Percentiles rank a stretch among this genome's conserved stretches.
Conservation (phyloP, 768 basidiomycete genomes). For the Phlebiopsis flavidoalba region DNA sequence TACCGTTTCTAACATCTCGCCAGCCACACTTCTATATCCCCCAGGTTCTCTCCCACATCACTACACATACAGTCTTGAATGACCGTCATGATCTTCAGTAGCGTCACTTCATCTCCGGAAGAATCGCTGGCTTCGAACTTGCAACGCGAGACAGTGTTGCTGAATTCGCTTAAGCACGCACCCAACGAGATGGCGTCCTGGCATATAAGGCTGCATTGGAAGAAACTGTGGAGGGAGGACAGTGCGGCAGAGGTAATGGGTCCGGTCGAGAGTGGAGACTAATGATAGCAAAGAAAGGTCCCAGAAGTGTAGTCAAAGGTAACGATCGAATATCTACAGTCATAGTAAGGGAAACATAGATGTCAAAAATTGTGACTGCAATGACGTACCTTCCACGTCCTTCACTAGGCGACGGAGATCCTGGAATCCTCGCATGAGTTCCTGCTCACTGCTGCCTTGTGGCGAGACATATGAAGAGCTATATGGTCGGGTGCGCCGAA, state of each 20-base stretch:
- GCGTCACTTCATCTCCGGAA: conserved; percentile 94
- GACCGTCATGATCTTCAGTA: conserved; percentile 86
- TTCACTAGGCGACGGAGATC: conserved; percentile 73
- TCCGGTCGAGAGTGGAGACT: conserved; percentile 91
- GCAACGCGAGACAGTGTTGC: conserved; percentile 89
- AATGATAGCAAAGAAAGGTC: conserved; percentile 90
- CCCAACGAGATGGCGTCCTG: conserved; percentile 52
- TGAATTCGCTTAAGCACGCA: conserved; percentile 72
- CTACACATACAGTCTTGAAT: conserved; percentile 80
- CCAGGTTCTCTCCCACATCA: conserved; percentile 63
- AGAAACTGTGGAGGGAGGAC: conserved; percentile 82
- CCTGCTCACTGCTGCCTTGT: conserved; percentile 64
- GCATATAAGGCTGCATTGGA: conserved; percentile 70
- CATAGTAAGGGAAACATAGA: background rate
- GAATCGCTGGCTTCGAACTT: conserved; percentile 98
- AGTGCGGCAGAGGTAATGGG: conserved; percentile 96
- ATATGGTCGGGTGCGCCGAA: conserved; percentile 54
- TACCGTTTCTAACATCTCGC: conserved; percentile 97
- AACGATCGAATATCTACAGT: conserved; percentile 51
- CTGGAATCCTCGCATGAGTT: conserved; percentile 87
- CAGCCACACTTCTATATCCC: conserved; percentile 95
- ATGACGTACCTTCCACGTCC: conserved; percentile 54
- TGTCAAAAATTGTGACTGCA: background rate
- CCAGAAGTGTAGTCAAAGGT: conserved; percentile 60
- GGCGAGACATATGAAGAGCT: conserved; percentile 37